Conservation (phyloP, 139 green algal species). For the Coelastrella sp. region DNA sequence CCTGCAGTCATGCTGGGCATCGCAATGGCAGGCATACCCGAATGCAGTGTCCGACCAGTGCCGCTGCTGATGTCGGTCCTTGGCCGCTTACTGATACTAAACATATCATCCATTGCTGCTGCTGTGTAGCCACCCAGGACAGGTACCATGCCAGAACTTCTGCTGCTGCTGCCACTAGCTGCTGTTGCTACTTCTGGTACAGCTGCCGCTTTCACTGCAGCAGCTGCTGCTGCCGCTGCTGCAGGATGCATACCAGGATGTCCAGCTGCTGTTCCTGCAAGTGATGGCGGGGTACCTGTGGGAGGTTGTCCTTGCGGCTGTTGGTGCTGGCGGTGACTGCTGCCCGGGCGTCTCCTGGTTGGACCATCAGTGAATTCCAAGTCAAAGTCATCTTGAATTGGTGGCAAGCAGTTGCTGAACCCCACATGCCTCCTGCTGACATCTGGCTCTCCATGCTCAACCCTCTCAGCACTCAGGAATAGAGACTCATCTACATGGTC, state of each 20-base stretch:
- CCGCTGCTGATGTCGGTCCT: not conserved
- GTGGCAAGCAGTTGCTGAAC: not conserved
- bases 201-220: not conserved
- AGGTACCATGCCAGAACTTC: not conserved
- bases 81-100: conserved; percentile 11
- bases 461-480: not conserved
- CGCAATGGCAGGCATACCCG: not conserved
- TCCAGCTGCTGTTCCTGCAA: conserved; percentile 12
- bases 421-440: not conserved
- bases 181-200: not conserved
- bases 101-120: conserved; percentile 29
- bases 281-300: not conserved
- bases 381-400: not conserved
- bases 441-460: not conserved
- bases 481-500: not conserved
- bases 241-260: not conserved
- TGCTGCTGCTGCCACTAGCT: conserved; percentile 1
- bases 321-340: not conserved
- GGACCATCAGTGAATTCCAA: not conserved
- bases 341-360: not conserved
- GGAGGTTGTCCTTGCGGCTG: conserved; percentile 18
- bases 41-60: not conserved
- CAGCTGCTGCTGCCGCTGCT: conserved; percentile 10
- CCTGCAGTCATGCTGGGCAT: not conserved
- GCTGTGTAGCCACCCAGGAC: not conserved